phyloP scores from a whole-genome alignment of 805 yeast genomes.

The Yamadazyma ubonensis region DNA sequence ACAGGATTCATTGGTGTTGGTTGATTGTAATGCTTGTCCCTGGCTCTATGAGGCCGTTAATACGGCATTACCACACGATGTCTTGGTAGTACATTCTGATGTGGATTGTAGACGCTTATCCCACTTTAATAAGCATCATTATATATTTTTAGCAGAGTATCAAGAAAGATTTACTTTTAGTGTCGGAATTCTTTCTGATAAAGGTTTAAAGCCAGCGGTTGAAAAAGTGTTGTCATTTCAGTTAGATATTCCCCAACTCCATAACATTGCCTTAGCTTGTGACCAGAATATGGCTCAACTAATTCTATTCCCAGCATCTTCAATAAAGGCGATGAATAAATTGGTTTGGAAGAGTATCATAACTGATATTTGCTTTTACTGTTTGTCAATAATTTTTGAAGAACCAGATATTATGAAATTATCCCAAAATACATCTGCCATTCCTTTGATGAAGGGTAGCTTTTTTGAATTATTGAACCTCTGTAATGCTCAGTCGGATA shows the following conservation, averaged over 20 bases:
- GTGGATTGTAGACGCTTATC: slow-evolving; percentile 17
- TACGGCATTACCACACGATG: slow-evolving; percentile 10
- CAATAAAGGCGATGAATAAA: slow-evolving; percentile 5
- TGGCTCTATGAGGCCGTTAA: slow-evolving; percentile 15
- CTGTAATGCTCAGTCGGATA: slow-evolving; percentile 8
- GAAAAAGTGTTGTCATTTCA: not conserved
- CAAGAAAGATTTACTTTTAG: slow-evolving; percentile 1
- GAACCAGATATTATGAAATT: slow-evolving; percentile 17
- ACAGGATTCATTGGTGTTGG: slow-evolving; percentile 11
- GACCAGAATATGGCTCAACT: not conserved
- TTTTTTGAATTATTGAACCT: slow-evolving; percentile 16
- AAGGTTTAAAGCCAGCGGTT: slow-evolving; percentile 2
- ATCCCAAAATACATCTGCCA: slow-evolving; percentile 2
- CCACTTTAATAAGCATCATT: slow-evolving; percentile 7
- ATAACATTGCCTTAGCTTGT: slow-evolving; percentile 2
- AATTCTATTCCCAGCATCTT: slow-evolving; percentile 1
- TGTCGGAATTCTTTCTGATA: slow-evolving; percentile 9
- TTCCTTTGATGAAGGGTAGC: slow-evolving; percentile 18
- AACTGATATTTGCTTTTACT: slow-evolving; percentile 15
- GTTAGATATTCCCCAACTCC: not conserved
- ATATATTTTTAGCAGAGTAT: slow-evolving; percentile 11
- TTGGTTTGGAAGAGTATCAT: slow-evolving; percentile 16
- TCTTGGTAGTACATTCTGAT: slow-evolving; percentile 16
- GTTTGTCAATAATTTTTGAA: slow-evolving; percentile 20
- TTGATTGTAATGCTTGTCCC: slow-evolving; percentile 17